phyloP scores from a whole-genome alignment of 208 protist genomes.

The Tritrichomonas foetus region DNA sequence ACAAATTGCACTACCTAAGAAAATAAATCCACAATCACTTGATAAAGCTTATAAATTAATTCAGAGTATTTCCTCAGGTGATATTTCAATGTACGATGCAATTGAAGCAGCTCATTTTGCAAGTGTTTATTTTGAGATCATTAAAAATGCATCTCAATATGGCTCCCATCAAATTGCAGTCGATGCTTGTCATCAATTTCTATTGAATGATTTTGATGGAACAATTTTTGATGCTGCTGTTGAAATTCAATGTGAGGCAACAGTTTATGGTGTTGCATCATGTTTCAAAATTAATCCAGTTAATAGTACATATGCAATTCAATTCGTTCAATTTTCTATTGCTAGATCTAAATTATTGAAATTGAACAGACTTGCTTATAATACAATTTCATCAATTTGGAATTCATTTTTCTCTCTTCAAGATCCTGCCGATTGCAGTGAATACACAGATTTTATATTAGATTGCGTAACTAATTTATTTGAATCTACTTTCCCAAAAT shows the following conservation, averaged over 20 bases:
- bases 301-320: not conserved
- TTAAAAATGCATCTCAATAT: not conserved
- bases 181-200: not conserved
- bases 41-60: not conserved
- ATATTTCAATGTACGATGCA: not conserved
- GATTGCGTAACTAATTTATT: slow-evolving; percentile 1
- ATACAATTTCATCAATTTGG: not conserved
- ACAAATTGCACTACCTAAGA: not conserved
- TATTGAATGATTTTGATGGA: not conserved
- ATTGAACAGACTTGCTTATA: not conserved
- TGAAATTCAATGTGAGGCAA: slow-evolving; percentile 24
- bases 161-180: not conserved
- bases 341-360: not conserved
- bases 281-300: not conserved
- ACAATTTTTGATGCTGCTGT: not conserved
- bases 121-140: not conserved
- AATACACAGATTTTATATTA: not conserved
- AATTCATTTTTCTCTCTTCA: slow-evolving; percentile 18
- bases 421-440: not conserved
- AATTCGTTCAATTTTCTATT: not conserved
- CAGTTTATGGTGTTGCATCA: not conserved
- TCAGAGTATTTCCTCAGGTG: not conserved
- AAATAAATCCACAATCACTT: not conserved
- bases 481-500: not conserved
- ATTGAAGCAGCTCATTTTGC: slow-evolving; percentile 5